Evolutionary conservation across 306 rosid genomes (phyloP), one percentile per base, ranked within the genome.

Genomic region (Clitoria ternatea): DNA sequence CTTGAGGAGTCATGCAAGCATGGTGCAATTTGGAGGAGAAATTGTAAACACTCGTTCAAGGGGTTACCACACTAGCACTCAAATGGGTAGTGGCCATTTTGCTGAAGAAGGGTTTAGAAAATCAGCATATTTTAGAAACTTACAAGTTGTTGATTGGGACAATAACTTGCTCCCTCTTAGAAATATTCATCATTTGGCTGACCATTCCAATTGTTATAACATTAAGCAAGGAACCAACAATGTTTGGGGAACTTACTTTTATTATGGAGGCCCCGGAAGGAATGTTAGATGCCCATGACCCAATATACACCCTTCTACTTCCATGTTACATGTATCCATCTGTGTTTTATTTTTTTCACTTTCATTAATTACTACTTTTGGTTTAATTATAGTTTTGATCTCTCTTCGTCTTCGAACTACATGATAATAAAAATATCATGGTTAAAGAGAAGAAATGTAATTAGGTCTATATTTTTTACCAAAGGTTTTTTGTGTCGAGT

Each of bases 71-170:
- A 94, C 99, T 1, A 81, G 88, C 1, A 94, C 99, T 6, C 92
- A 94, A 47, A 94, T 94, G 99, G 99, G 99, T 0, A 94, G 99
- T 79, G 99, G 99, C 7, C 99, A 94, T 82, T 94, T 94, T 83
- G 90, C 99, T n/a, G 95, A 64, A 44, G 97, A 92, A 77, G 99
- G 99, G 1, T 91, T 88, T 79, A 81, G 86, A 73, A 94, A 85
- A 87, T 92, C 99, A 50, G 86, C 99, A 3, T 94, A 94, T 80
- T 94, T 94, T 82, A 91, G 99, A 64, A 91, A 94, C 50, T 64
- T 94, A 24, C 95, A 87, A 77, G 90, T 87, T 9, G 93, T 94
- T 47, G 99, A 94, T 74, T 94, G 99, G 99, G 99, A 94, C 54
- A 94, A 94, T 54, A 94, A 84, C 50, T 75, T 94, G 60, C 95